A percentile compares a stretch with the other conserved stretches of the same genome.
Conservation (phyloP, 305 asterid genomes). For the Plantago coronopus region DNA sequence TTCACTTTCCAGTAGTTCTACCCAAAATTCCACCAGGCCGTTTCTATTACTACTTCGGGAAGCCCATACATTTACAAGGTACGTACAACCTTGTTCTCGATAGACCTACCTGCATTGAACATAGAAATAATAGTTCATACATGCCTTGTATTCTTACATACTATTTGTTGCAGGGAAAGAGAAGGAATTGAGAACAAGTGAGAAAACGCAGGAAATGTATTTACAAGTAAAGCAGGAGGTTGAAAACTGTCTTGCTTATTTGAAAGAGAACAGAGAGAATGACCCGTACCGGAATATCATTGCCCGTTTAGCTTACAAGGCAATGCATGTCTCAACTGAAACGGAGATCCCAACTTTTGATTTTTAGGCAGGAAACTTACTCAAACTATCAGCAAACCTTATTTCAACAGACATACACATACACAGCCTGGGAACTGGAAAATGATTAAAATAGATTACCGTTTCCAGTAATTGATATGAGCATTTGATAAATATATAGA, state of each 20-base stretch:
- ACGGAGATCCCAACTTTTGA: conserved; percentile 69
- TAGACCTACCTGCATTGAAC: neutral
- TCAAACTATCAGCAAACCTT: no score
- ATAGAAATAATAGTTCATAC: neutral
- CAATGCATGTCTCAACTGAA: conserved; percentile 47
- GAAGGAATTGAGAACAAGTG: conserved; percentile 57
- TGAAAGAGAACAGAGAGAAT: conserved; percentile 62
- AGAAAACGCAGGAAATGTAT: conserved; percentile 57
- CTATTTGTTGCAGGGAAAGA: conserved; percentile 47
- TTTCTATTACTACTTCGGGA: conserved; percentile 69
- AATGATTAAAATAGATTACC: no score
- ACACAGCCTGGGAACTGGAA: no score
- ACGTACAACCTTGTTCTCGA: conserved; percentile 19
- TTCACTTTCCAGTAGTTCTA: conserved; percentile 53
- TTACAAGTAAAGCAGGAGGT: conserved; percentile 64
- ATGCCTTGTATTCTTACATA: neutral
- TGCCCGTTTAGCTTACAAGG: conserved; percentile 58
- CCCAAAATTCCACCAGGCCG: conserved; percentile 94
- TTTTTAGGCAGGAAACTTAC: neutral
- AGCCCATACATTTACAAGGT: conserved; percentile 83
- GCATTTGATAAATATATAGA: no score
- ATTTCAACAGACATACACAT: no score
- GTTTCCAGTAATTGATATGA: no score
- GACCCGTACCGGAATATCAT: conserved; percentile 65
- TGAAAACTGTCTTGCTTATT: conserved; percentile 49